Percentiles rank a stretch among this genome's conserved stretches.
Conservation (phyloP, 2,329 filamentous ascomycete genomes). For the Colletotrichum incanum region DNA sequence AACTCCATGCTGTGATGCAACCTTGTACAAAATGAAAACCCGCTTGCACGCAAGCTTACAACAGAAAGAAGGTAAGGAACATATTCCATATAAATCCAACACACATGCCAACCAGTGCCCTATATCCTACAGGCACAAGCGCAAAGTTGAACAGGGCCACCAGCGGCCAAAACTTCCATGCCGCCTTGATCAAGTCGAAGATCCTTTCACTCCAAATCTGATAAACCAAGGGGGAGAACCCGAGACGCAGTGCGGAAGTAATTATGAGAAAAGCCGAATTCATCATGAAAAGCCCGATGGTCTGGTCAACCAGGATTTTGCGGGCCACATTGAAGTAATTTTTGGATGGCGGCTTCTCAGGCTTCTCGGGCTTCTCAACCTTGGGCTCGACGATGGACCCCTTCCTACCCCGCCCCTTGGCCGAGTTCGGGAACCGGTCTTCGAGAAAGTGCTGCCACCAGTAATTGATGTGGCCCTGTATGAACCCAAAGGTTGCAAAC, state of each 20-base stretch:
- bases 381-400: slow-evolving; percentile 33
- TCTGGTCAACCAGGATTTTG: slow-evolving; percentile 56
- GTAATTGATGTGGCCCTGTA: slow-evolving; percentile 56
- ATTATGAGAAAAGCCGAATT: slow-evolving; percentile 54
- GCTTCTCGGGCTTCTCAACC: slow-evolving; percentile 35
- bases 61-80: slow-evolving; percentile 54
- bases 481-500: slow-evolving; percentile 54
- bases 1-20: slow-evolving; percentile 32
- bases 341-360: slow-evolving; percentile 38
- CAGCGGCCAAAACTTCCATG: slow-evolving; percentile 56
- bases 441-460: slow-evolving; percentile 54
- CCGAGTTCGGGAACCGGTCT: slow-evolving; percentile 52
- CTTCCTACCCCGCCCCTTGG: slow-evolving; percentile 10
- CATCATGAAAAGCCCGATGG: slow-evolving; percentile 54
- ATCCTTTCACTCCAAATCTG: slow-evolving; percentile 50
- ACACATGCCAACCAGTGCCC: slow-evolving; percentile 54
- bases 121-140: slow-evolving; percentile 55
- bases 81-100: slow-evolving; percentile 57
- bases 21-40: slow-evolving; percentile 6
- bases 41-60: slow-evolving; percentile 22
- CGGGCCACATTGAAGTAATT: slow-evolving; percentile 54
- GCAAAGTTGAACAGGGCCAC: slow-evolving; percentile 55
- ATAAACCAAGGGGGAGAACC: slow-evolving; percentile 46
- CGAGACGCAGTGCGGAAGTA: slow-evolving; percentile 54
- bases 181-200: slow-evolving; percentile 52